Evolutionary conservation across 164 flowering plant genomes (phyloP).

Genomic region (Vitis cinerea): DNA sequence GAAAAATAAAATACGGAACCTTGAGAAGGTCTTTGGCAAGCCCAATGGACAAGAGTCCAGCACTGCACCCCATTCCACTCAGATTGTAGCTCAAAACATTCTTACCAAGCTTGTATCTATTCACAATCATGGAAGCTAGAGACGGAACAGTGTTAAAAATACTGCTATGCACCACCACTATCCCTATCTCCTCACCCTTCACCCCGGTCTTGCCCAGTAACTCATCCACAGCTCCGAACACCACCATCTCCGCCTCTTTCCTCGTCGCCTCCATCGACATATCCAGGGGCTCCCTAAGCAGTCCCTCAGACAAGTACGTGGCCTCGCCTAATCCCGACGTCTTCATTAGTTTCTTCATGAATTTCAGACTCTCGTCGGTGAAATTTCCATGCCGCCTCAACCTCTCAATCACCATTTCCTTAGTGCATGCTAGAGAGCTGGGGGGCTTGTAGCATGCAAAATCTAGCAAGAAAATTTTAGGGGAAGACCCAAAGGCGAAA

Average conservation of each 20-base stretch:
- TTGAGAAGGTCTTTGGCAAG: constrained; percentile 43
- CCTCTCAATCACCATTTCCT: constrained; percentile 13
- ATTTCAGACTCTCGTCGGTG: constrained; percentile 11
- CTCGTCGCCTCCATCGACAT: constrained; percentile 23
- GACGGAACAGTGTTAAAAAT: constrained; percentile 30
- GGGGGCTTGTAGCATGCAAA: constrained; percentile 34
- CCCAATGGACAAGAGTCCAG: constrained; percentile 30
- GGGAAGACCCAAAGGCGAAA: too few relatives aligned
- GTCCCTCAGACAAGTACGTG: constrained; percentile 29
- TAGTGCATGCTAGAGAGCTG: neutral
- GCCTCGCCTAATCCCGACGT: constrained; percentile 27
- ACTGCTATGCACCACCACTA: constrained; percentile 38
- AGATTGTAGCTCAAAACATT: constrained; percentile 28
- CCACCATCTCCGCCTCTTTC: constrained; percentile 29
- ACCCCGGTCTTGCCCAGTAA: constrained; percentile 29
- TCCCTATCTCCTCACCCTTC: constrained; percentile 28
- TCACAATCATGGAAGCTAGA: constrained; percentile 35
- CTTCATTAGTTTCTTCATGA: constrained; percentile 24
- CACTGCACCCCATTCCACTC: constrained; percentile 51
- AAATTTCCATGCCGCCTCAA: neutral
- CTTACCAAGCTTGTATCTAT: constrained; percentile 33
- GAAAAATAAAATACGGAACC: constrained; percentile 10
- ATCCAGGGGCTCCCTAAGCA: constrained; percentile 19
- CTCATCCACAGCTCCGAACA: constrained; percentile 42
- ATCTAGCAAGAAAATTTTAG: constrained; percentile 15